phyloP scores from a whole-genome alignment of 2,329 filamentous ascomycete genomes.

The Aureobasidium melanogenum region DNA sequence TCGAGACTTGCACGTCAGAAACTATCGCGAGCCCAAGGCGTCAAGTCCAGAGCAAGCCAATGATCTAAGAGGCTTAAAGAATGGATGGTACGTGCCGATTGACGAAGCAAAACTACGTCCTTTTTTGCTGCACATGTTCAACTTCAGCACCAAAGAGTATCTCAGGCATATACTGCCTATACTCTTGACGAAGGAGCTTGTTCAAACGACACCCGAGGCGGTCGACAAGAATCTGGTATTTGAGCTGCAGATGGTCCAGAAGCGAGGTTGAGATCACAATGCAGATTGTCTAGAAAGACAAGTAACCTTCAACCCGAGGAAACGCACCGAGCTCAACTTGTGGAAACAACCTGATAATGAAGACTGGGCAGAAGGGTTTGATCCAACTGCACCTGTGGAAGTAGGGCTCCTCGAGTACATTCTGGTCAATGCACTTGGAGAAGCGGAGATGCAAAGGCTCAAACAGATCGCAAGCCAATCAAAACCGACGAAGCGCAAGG shows the following conservation, averaged over 20 bases:
- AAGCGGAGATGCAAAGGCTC: background rate
- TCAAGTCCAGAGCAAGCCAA: conserved; percentile 25
- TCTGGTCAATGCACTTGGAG: conserved; percentile 24
- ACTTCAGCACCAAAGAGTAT: conserved; percentile 30
- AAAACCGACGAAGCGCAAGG: conserved; percentile 5
- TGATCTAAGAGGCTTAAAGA: conserved; percentile 21
- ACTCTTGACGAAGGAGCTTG: conserved; percentile 24
- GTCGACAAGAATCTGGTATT: conserved; percentile 20
- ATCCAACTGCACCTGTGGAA: conserved; percentile 27
- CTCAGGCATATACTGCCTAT: conserved; percentile 31
- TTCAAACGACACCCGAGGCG: conserved; percentile 16
- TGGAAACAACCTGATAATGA: conserved; percentile 17
- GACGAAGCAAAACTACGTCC: conserved; percentile 28
- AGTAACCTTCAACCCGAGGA: conserved; percentile 23
- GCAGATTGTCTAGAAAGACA: conserved; percentile 21
- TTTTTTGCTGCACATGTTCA: conserved; percentile 28
- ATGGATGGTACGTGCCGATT: conserved; percentile 24
- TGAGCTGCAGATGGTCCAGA: conserved; percentile 25
- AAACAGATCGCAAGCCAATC: background rate
- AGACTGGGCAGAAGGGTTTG: conserved; percentile 24
- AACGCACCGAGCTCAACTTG: background rate
- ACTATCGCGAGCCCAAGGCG: conserved; percentile 30
- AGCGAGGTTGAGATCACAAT: conserved; percentile 18
- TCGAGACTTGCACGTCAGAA: conserved; percentile 21
- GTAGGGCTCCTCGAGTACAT: conserved; percentile 29